Conservation (phyloP, 768 basidiomycete genomes). For the Pulveroboletus sp. region DNA sequence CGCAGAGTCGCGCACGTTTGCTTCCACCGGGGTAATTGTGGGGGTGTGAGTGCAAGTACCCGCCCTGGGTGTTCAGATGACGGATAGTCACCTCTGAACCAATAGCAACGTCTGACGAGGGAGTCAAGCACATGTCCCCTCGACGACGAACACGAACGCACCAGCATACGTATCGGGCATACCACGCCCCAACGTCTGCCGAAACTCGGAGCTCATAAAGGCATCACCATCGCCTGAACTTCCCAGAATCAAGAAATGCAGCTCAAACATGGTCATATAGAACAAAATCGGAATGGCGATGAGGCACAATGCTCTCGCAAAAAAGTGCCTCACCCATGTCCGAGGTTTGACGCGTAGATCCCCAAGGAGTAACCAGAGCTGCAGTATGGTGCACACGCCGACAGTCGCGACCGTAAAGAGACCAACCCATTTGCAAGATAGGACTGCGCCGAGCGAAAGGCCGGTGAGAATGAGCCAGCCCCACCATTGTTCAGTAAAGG, state of each 20-base stretch:
- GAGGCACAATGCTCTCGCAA: slow-evolving; percentile 85
- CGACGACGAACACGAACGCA: slow-evolving; percentile 34
- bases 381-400: slow-evolving; percentile 78
- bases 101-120: slow-evolving; percentile 66
- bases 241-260: slow-evolving; percentile 87
- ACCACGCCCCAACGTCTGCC: slow-evolving; percentile 84
- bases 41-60: slow-evolving; percentile 95
- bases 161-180: slow-evolving; percentile 95
- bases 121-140: background rate
- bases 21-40: slow-evolving; percentile 90
- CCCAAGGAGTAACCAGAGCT: slow-evolving; percentile 88
- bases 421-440: slow-evolving; percentile 97
- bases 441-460: slow-evolving; percentile 86
- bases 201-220: slow-evolving; percentile 99
- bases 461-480: slow-evolving; percentile 86
- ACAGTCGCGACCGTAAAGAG: slow-evolving; percentile 96
- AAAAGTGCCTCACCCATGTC: slow-evolving; percentile 80
- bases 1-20: slow-evolving; percentile 58
- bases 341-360: slow-evolving; percentile 76
- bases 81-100: slow-evolving; percentile 83
- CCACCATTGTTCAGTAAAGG: slow-evolving; percentile 93
- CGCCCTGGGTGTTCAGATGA: slow-evolving; percentile 95
- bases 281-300: slow-evolving; percentile 82
- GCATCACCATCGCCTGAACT: slow-evolving; percentile 96
- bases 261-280: slow-evolving; percentile 96